Evolutionary conservation across 2,329 filamentous ascomycete species (phyloP), one percentile per base, ranked within the genome.

Genomic region (Colletotrichum sp.): DNA sequence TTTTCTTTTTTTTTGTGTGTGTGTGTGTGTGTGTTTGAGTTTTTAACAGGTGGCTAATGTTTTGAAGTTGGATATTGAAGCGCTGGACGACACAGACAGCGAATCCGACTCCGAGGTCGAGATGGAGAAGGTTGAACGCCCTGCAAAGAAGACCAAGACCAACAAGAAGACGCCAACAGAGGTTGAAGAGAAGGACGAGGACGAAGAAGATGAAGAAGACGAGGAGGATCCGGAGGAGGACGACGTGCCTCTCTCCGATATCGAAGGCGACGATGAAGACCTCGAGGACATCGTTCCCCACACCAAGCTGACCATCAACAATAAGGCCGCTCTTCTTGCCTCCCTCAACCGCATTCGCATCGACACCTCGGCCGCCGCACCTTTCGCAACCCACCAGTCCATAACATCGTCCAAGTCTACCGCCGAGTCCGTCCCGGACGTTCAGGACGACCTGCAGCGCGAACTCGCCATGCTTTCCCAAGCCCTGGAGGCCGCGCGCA

Each of bases 271-370:
- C 70, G 95, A 94, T 24, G 94, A 95, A 78, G 96, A 98, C 81
- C 94, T 92, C 80, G 95, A 95, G 85, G 96, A 98, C 82, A 91
- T 98, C 55, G 92, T 98, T 77, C 95, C 96, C 18, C 94, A 98
- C 86, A 95, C 97, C 83, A 94, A 96, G 80, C 93, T 98, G 79
- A 98, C 96, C 69, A 99, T 99, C 88, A 98, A 99, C 91, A 99
- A 99, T 88, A 96, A 94, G 70, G 89, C 94, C 79, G 97, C 96
- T 38, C 94, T 99, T 67, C 91, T 92, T 79, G 90, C 94, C 79
- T 93, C 95, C 15, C 90, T 98, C 77, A 94, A 94, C 82, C 95
- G 96, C 80, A 95, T 98, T 83, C 88, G 91, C 36, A 88, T 97
- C 68, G 92, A 94, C 16, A 92, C 91, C 71, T 88, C 88, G 79